Conservation (phyloP, 2,329 filamentous ascomycete genomes). For the Microdochium bolleyi region DNA sequence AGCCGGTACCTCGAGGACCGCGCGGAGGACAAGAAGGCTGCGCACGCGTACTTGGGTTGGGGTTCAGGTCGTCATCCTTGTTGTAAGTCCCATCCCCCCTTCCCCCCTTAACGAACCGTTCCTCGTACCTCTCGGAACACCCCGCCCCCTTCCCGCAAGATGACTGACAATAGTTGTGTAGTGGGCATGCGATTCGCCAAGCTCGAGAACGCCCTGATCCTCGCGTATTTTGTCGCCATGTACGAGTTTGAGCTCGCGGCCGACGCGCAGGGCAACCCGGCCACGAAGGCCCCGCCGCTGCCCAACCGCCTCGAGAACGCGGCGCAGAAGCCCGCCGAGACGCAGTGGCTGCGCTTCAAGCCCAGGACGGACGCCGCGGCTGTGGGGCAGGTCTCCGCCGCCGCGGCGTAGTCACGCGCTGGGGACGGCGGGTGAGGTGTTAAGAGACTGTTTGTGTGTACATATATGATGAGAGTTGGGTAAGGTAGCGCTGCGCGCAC, state of each 20-base stretch:
- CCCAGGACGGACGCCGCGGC: slow-evolving; percentile 4
- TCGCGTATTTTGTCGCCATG: slow-evolving; percentile 34
- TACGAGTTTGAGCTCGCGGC: slow-evolving; percentile 31
- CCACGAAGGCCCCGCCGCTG: slow-evolving; percentile 13
- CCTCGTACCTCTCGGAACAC: background rate
- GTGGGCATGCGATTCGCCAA: slow-evolving; percentile 34
- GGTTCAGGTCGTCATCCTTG: slow-evolving; percentile 26
- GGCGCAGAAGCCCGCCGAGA: slow-evolving; percentile 28
- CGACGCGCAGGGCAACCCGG: slow-evolving; percentile 24
- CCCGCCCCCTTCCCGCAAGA: background rate
- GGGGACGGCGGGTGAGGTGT: no score
- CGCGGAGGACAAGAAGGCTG: slow-evolving; percentile 28
- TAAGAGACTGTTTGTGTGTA: no score
- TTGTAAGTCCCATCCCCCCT: slow-evolving; percentile 11
- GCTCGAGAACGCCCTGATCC: slow-evolving; percentile 38
- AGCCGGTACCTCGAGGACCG: slow-evolving; percentile 31
- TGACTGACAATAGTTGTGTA: slow-evolving; percentile 5
- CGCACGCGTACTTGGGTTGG: slow-evolving; percentile 15
- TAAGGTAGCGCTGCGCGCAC: no score
- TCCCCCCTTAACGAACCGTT: background rate
- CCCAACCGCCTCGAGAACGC: slow-evolving; percentile 28
- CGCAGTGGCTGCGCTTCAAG: slow-evolving; percentile 26
- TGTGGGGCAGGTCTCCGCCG: no score
- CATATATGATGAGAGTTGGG: no score
- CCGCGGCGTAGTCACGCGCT: no score